These are phyloP conservation scores for Pilasporangium apinafurcum DNA, from an alignment of 352 stramenopile species.

Conservation along the genomic window DNA sequence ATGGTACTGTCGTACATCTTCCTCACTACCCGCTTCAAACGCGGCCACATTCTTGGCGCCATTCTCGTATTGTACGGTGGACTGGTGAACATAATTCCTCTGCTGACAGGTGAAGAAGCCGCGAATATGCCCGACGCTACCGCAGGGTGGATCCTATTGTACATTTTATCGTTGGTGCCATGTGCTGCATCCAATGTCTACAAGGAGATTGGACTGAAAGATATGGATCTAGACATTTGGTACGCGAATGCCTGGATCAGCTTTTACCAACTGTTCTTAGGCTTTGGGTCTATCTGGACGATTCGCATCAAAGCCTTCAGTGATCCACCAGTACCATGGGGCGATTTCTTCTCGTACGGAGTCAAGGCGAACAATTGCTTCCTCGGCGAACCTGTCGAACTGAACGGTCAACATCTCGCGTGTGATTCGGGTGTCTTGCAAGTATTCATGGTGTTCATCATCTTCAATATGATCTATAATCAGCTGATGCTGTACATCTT, in stretches of 20 bases:
- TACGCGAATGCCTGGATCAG: slow-evolving; percentile 85
- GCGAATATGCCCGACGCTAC: slow-evolving; percentile 73
- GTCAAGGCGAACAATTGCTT: slow-evolving; percentile 71
- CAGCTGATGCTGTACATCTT: slow-evolving; percentile 89
- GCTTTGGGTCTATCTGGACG: slow-evolving; percentile 67
- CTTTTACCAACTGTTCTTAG: slow-evolving; percentile 78
- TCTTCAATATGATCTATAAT: slow-evolving; percentile 85
- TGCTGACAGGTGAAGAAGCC: slow-evolving; percentile 55
- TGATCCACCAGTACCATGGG: slow-evolving; percentile 68
- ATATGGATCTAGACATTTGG: slow-evolving; percentile 85
- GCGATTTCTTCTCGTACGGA: slow-evolving; percentile 62
- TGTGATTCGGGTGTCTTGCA: slow-evolving; percentile 67
- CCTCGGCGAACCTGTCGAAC: slow-evolving; percentile 57
- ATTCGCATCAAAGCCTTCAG: slow-evolving; percentile 76
- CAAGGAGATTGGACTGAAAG: slow-evolving; percentile 87
- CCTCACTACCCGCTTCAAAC: slow-evolving; percentile 74
- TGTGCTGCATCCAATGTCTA: slow-evolving; percentile 78
- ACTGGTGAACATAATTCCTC: slow-evolving; percentile 79
- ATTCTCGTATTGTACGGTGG: slow-evolving; percentile 84
- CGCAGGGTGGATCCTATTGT: slow-evolving; percentile 70
- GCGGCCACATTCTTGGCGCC: slow-evolving; percentile 76
- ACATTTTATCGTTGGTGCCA: slow-evolving; percentile 67
- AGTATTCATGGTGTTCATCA: slow-evolving; percentile 78
- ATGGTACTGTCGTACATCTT: slow-evolving; percentile 82
- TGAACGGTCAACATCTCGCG: slow-evolving; percentile 44